Conservation (phyloP, 2,329 filamentous ascomycete species). For the Sarocladiaceae sp. region DNA sequence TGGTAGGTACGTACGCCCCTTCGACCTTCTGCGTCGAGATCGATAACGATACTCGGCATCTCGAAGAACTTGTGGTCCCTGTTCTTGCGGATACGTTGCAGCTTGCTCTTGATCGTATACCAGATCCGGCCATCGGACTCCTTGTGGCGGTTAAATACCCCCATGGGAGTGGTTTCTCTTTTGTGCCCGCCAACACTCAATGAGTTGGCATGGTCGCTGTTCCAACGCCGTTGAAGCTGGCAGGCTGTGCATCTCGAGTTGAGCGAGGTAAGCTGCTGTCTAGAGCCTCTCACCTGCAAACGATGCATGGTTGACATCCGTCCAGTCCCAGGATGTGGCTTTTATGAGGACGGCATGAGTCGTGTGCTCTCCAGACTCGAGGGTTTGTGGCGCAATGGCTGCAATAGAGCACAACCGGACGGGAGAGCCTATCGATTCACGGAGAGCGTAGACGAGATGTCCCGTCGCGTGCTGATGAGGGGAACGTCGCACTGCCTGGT, state of each 20-base stretch:
- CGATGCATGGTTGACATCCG: background rate
- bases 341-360: background rate
- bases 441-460: too few relatives aligned
- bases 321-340: background rate
- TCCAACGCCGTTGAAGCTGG: background rate
- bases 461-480: too few relatives aligned
- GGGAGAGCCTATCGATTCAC: too few relatives aligned
- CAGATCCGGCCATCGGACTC: slow-evolving; percentile 6
- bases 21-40: slow-evolving; percentile 44
- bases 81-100: slow-evolving; percentile 3
- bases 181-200: background rate
- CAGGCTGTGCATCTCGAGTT: background rate
- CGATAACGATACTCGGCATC: slow-evolving; percentile 37
- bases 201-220: background rate
- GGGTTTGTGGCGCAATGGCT: too few relatives aligned
- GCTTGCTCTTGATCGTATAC: slow-evolving; percentile 8
- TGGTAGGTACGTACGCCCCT: slow-evolving; percentile 35
- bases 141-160: background rate
- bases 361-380: background rate
- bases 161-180: background rate
- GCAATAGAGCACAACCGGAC: too few relatives aligned
- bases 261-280: background rate
- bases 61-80: slow-evolving; percentile 27
- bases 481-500: too few relatives aligned
- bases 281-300: background rate